A percentile compares a stretch with the other conserved stretches of the same genome.
These are phyloP conservation scores for Arachis monticola DNA, from an alignment of 331 rosid genomes.

Conservation along the genomic window DNA sequence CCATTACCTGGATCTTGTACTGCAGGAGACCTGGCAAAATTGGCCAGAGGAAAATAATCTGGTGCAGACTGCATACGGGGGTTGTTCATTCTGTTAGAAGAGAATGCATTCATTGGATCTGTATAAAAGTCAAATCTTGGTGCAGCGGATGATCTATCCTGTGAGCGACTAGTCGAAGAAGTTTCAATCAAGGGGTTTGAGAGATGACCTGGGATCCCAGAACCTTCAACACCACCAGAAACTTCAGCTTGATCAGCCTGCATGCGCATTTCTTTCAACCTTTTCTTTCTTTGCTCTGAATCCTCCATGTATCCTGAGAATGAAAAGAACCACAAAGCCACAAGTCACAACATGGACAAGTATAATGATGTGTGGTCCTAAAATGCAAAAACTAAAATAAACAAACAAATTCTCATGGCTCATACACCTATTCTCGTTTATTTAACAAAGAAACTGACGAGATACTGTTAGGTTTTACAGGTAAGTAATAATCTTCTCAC, in stretches of 20 bases:
- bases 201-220: slow-evolving; percentile 54
- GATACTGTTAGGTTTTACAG: background rate
- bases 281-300: slow-evolving; percentile 81
- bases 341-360: slow-evolving; percentile 13
- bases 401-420: background rate
- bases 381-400: background rate
- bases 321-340: slow-evolving; percentile 5
- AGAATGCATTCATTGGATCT: slow-evolving; percentile 89
- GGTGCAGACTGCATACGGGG: slow-evolving; percentile 39
- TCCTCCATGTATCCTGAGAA: slow-evolving; percentile 71
- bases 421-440: background rate
- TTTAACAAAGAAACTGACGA: background rate
- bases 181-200: slow-evolving; percentile 75
- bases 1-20: slow-evolving; percentile 50
- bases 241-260: slow-evolving; percentile 65
- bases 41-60: slow-evolving; percentile 46
- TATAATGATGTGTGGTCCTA: background rate
- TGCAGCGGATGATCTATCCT: slow-evolving; percentile 46
- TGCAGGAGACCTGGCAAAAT: slow-evolving; percentile 39
- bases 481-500: background rate
- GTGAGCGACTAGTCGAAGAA: slow-evolving; percentile 36
- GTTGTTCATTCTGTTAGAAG: slow-evolving; percentile 53
- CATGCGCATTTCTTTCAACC: slow-evolving; percentile 75
- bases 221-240: slow-evolving; percentile 35
- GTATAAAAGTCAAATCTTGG: slow-evolving; percentile 91